phyloP scores from a whole-genome alignment of 2,329 filamentous ascomycete species.

The Alternaria metachromatica region DNA sequence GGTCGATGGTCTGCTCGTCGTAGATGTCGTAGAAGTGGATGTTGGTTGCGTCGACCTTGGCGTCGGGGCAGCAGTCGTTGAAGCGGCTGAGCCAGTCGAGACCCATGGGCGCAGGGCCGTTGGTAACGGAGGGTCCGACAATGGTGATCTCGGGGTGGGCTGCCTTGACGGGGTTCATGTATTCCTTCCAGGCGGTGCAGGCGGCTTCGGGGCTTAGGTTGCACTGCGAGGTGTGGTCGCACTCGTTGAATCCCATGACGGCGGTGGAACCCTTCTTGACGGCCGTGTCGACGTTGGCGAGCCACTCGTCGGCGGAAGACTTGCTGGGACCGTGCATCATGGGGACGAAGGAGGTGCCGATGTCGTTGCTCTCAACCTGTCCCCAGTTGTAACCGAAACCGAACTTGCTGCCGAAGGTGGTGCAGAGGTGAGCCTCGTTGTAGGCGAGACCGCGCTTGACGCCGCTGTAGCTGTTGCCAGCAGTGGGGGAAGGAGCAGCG shows the following conservation, averaged over 20 bases:
- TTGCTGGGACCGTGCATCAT: conserved; percentile 49
- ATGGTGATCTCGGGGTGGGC: conserved; percentile 41
- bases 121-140: conserved; percentile 44
- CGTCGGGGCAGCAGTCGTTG: conserved; percentile 42
- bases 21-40: conserved; percentile 51
- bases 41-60: conserved; percentile 44
- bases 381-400: conserved; percentile 76
- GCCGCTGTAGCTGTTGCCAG: conserved; percentile 37
- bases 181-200: conserved; percentile 39
- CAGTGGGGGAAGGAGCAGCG: conserved; percentile 22
- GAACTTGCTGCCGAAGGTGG: conserved; percentile 59
- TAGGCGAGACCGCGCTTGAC: conserved; percentile 73
- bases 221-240: conserved; percentile 41
- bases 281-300: conserved; percentile 51
- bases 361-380: conserved; percentile 44
- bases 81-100: conserved; percentile 44
- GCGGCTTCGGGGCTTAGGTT: conserved; percentile 43
- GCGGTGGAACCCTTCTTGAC: conserved; percentile 41
- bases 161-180: conserved; percentile 41
- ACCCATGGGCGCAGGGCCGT: conserved; percentile 32
- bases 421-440: conserved; percentile 64
- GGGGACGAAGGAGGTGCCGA: conserved; percentile 66
- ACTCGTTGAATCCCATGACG: conserved; percentile 52
- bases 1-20: conserved; percentile 34
- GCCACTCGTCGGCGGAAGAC: conserved; percentile 32